Evolutionary conservation across 2,329 filamentous ascomycete species (phyloP).

Genomic region (Pseudogymnoascus sp.): DNA sequence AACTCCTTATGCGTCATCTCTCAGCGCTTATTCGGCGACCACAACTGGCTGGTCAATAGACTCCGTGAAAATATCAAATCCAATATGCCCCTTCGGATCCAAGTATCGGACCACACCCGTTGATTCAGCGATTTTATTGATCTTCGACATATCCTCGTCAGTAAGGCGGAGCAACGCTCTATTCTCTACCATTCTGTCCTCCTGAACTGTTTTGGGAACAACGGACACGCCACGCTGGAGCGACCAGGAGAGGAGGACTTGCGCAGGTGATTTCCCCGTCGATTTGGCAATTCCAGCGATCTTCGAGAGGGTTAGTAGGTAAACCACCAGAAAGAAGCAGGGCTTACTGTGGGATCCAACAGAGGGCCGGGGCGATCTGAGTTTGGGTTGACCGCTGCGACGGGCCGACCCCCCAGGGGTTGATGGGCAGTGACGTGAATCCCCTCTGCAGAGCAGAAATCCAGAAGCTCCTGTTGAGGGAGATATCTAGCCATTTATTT

Average conservation of each 20-base stretch:
- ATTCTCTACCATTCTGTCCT: slow-evolving; percentile 12
- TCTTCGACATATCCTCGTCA: neutral
- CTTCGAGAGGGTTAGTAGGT: neutral
- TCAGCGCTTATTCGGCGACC: neutral
- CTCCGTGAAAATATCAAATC: neutral
- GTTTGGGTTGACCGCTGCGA: neutral
- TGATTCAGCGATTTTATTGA: neutral
- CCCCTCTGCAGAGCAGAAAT: slow-evolving; percentile 56
- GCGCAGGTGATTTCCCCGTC: slow-evolving; percentile 35
- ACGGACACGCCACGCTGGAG: slow-evolving; percentile 37
- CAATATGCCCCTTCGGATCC: neutral
- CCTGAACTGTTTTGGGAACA: slow-evolving; percentile 41
- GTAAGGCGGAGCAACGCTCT: neutral
- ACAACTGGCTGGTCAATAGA: neutral
- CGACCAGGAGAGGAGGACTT: slow-evolving; percentile 40
- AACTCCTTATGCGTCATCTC: neutral
- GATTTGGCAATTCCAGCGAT: slow-evolving; percentile 34
- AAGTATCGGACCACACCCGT: neutral
- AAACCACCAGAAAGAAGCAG: neutral
- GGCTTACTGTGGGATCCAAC: neutral
- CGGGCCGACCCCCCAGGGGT: neutral
- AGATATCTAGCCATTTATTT: slow-evolving; percentile 28
- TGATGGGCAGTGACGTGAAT: slow-evolving; percentile 34
- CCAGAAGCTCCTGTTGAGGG: slow-evolving; percentile 59
- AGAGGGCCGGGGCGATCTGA: neutral